phyloP scores from a whole-genome alignment of 495 filamentous ascomycete species.

The Chaetomidium leptoderma region DNA sequence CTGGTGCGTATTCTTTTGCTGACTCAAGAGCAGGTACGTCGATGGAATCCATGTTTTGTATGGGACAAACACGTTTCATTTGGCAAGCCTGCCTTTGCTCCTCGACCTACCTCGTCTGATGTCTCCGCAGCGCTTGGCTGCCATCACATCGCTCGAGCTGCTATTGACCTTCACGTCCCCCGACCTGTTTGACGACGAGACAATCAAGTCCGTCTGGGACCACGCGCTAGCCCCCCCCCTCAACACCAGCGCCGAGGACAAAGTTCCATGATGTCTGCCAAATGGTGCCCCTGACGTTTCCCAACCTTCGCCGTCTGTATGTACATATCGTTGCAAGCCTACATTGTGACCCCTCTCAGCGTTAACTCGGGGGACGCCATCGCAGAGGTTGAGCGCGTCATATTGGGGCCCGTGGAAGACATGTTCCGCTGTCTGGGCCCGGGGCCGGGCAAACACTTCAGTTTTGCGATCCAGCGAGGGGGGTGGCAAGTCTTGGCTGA shows the following conservation, averaged over 20 bases:
- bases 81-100: constrained; percentile 13
- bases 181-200: background rate
- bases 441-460: background rate
- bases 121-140: constrained; percentile 3
- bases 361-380: background rate
- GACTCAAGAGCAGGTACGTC: constrained; percentile 10
- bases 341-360: background rate
- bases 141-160: constrained; percentile 16
- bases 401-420: constrained; percentile 8
- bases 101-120: constrained; percentile 10
- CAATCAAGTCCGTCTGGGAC: background rate
- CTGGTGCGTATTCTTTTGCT: background rate
- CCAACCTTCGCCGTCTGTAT: constrained; percentile 8
- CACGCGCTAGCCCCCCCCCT: background rate
- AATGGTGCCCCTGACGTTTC: background rate
- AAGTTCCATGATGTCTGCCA: background rate
- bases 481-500: constrained; percentile 2
- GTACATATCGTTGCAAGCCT: constrained; percentile 8
- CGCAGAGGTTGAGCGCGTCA: background rate
- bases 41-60: constrained; percentile 26
- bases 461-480: constrained; percentile 8
- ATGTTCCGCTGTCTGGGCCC: background rate
- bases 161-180: constrained; percentile 10
- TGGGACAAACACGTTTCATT: constrained; percentile 20
- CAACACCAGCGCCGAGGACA: too few species aligned